Conservation (phyloP, 768 basidiomycete genomes). For the Amanita fuliginea region DNA sequence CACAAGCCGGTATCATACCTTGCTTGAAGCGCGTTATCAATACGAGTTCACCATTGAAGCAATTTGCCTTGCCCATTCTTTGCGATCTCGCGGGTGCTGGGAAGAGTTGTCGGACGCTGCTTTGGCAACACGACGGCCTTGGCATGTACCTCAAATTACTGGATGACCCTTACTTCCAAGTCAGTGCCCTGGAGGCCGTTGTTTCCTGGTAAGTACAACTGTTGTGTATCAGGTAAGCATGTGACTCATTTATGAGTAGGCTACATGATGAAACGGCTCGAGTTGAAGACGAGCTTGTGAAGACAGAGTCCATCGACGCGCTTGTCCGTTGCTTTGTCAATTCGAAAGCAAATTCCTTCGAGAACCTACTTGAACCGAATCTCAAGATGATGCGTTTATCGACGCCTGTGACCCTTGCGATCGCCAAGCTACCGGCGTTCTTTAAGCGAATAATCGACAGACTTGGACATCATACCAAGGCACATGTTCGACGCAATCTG, state of each 20-base stretch:
- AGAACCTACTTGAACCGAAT: constrained; percentile 85
- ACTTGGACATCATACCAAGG: constrained; percentile 57
- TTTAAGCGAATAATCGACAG: constrained; percentile 83
- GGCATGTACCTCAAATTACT: constrained; percentile 67
- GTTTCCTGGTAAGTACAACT: constrained; percentile 63
- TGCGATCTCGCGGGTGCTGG: constrained; percentile 95
- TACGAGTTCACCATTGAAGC: constrained; percentile 85
- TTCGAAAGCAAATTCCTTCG: constrained; percentile 84
- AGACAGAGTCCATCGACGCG: constrained; percentile 49
- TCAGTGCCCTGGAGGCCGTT: constrained; percentile 84
- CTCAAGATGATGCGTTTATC: constrained; percentile 87
- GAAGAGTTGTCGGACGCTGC: constrained; percentile 77
- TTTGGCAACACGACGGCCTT: constrained; percentile 95
- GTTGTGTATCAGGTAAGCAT: neutral
- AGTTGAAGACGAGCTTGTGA: constrained; percentile 81
- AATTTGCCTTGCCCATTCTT: constrained; percentile 93
- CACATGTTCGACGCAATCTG: constrained; percentile 85
- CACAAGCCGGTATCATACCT: constrained; percentile 90
- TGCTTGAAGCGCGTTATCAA: constrained; percentile 83
- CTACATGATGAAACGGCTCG: constrained; percentile 91
- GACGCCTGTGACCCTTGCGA: constrained; percentile 54
- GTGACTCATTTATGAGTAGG: constrained; percentile 30
- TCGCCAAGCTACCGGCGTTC: constrained; percentile 71
- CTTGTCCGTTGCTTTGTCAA: constrained; percentile 73
- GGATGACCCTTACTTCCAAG: constrained; percentile 85